Conservation (phyloP, 148 eudicot genomes). For the Gaultheria prostrata region DNA sequence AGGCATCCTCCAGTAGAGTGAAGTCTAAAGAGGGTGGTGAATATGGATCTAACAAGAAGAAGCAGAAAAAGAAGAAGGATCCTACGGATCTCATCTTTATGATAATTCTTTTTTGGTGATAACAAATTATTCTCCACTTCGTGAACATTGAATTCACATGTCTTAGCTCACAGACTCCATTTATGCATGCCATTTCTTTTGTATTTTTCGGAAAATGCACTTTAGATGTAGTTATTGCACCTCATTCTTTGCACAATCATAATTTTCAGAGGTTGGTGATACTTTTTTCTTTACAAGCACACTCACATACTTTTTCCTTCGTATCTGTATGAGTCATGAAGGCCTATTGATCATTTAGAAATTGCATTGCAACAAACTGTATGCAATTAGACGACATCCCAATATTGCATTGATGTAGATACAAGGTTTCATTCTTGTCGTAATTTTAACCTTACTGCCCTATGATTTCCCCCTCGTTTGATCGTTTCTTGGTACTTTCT, state of each 20-base stretch:
- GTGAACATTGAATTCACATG: too few relatives aligned
- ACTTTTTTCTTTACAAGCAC: too few relatives aligned
- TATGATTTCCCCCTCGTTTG: not conserved
- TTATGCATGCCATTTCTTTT: too few relatives aligned
- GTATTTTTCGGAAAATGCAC: too few relatives aligned
- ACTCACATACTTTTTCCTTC: not conserved
- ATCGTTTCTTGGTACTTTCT: not conserved
- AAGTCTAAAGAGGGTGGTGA: conserved; percentile 64
- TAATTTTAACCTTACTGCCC: not conserved
- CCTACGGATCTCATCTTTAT: conserved; percentile 27
- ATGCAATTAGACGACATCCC: not conserved
- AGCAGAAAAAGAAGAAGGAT: conserved; percentile 83
- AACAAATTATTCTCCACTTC: too few relatives aligned
- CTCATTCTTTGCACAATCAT: too few relatives aligned
- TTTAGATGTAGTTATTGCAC: too few relatives aligned
- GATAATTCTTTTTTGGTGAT: not conserved
- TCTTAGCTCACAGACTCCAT: too few relatives aligned
- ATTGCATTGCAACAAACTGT: not conserved
- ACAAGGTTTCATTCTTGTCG: not conserved
- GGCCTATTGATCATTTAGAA: not conserved
- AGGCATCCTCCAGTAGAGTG: conserved; percentile 61
- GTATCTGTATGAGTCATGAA: not conserved
- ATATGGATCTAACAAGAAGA: conserved; percentile 74
- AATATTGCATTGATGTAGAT: not conserved
- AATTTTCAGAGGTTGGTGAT: too few relatives aligned